phyloP scores from a whole-genome alignment of 1,139 yeast species.

The Geotrichum aggregatum region DNA sequence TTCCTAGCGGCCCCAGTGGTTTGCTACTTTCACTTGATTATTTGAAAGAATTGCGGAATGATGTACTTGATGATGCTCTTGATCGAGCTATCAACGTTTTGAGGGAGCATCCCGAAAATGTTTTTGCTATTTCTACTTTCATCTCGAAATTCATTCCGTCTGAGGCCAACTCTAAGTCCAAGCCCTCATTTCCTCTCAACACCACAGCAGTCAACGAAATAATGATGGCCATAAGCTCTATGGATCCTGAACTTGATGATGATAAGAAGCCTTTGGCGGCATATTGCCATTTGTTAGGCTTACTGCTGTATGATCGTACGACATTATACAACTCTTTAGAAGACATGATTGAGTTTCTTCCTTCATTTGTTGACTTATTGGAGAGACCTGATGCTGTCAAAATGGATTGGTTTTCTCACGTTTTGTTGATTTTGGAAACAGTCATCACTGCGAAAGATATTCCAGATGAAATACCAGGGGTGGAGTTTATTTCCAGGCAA shows the following conservation, averaged over 20 bases:
- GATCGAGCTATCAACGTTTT: constrained; percentile 50
- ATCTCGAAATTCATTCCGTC: constrained; percentile 38
- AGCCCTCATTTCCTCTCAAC: constrained; percentile 17
- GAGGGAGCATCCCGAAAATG: constrained; percentile 50
- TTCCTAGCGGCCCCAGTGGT: constrained; percentile 26
- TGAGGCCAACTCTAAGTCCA: constrained; percentile 24
- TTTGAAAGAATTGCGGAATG: constrained; percentile 41
- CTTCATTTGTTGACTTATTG: constrained; percentile 29
- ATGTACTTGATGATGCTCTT: constrained; percentile 39
- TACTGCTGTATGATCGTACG: constrained; percentile 42
- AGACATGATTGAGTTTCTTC: constrained; percentile 42
- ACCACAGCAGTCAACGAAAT: constrained; percentile 39
- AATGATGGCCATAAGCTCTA: constrained; percentile 38
- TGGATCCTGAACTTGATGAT: constrained; percentile 35
- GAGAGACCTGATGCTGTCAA: constrained; percentile 24
- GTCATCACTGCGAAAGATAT: constrained; percentile 28
- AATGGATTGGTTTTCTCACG: constrained; percentile 35
- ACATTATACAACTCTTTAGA: constrained; percentile 42
- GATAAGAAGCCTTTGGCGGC: constrained; percentile 42
- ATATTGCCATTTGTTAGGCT: constrained; percentile 48
- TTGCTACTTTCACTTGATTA: constrained; percentile 42
- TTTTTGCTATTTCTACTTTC: constrained; percentile 49
- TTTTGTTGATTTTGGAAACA: constrained; percentile 34
- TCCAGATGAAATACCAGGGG: constrained; percentile 22
- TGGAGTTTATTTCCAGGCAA: constrained; percentile 4